A percentile compares a stretch with the other conserved stretches of the same genome.
phyloP scores from a whole-genome alignment of 2,329 filamentous ascomycete genomes.

The Aspergillus carbonarius region DNA sequence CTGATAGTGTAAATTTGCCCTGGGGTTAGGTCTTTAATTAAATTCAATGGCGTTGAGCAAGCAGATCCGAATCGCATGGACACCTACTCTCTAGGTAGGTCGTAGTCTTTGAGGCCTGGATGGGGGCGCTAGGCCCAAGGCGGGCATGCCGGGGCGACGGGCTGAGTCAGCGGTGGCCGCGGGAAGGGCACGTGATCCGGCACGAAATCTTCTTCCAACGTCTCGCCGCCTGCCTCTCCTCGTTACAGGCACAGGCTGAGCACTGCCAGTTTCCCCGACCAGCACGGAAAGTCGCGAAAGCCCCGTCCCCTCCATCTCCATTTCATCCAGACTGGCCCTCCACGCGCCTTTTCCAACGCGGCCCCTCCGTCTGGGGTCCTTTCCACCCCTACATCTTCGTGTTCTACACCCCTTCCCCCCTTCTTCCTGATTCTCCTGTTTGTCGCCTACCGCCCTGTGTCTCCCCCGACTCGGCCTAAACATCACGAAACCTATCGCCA shows the following conservation, averaged over 20 bases:
- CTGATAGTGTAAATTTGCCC: neutral
- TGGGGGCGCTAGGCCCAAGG: constrained; percentile 9
- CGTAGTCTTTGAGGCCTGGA: neutral
- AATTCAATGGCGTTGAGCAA: neutral
- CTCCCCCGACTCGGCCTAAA: constrained; percentile 25
- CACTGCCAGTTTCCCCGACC: constrained; percentile 40
- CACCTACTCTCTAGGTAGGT: no score
- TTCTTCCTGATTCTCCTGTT: constrained; percentile 21
- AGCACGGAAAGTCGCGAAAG: constrained; percentile 38
- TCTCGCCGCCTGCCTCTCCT: constrained; percentile 33
- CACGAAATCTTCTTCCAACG: constrained; percentile 36
- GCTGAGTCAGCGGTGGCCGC: constrained; percentile 25
- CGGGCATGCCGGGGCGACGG: neutral
- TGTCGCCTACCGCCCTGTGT: constrained; percentile 23
- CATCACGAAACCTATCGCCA: constrained; percentile 36
- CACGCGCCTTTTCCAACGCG: constrained; percentile 35
- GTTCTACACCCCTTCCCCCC: constrained; percentile 15
- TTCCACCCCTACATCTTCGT: constrained; percentile 20
- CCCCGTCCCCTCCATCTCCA: constrained; percentile 40
- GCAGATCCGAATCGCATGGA: neutral
- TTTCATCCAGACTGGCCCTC: constrained; percentile 35
- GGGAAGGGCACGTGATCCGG: constrained; percentile 22
- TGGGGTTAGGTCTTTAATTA: neutral
- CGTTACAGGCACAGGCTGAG: constrained; percentile 33
- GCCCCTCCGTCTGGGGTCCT: constrained; percentile 22